phyloP scores from a whole-genome alignment of 352 stramenopile species.

The Pythium periplocum region DNA sequence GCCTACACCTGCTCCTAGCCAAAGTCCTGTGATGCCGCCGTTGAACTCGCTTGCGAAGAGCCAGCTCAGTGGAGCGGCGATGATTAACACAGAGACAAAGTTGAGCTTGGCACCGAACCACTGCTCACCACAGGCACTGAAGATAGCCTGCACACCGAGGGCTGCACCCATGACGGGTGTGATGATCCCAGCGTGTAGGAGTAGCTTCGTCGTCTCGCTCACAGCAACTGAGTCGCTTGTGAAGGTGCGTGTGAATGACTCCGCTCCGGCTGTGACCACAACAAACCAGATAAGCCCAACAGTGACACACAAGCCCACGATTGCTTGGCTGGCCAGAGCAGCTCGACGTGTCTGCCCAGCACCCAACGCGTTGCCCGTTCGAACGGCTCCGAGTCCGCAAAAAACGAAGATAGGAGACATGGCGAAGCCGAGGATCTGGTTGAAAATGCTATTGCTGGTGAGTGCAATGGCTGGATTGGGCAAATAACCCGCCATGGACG shows the following conservation, averaged over 20 bases:
- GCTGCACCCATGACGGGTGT: slow-evolving; percentile 39
- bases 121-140: slow-evolving; percentile 51
- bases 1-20: slow-evolving; percentile 38
- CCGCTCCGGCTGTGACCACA: slow-evolving; percentile 28
- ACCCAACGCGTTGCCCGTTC: slow-evolving; percentile 62
- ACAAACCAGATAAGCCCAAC: slow-evolving; percentile 31
- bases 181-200: slow-evolving; percentile 31
- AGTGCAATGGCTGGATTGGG: slow-evolving; percentile 54
- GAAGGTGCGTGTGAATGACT: slow-evolving; percentile 36
- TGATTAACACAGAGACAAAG: slow-evolving; percentile 43
- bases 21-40: slow-evolving; percentile 51
- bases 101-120: slow-evolving; percentile 51
- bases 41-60: slow-evolving; percentile 40
- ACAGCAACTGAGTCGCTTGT: slow-evolving; percentile 31
- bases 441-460: slow-evolving; percentile 53
- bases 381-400: slow-evolving; percentile 47
- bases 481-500: slow-evolving; percentile 41
- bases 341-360: slow-evolving; percentile 44
- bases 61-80: slow-evolving; percentile 45
- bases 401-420: slow-evolving; percentile 55
- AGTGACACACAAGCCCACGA: slow-evolving; percentile 28
- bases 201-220: slow-evolving; percentile 27
- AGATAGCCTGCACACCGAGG: slow-evolving; percentile 39
- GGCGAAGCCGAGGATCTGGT: slow-evolving; percentile 32
- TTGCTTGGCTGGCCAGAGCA: slow-evolving; percentile 32